Conservation (phyloP, 352 stramenopile genomes). For the Halophytophthora polymorphica region DNA sequence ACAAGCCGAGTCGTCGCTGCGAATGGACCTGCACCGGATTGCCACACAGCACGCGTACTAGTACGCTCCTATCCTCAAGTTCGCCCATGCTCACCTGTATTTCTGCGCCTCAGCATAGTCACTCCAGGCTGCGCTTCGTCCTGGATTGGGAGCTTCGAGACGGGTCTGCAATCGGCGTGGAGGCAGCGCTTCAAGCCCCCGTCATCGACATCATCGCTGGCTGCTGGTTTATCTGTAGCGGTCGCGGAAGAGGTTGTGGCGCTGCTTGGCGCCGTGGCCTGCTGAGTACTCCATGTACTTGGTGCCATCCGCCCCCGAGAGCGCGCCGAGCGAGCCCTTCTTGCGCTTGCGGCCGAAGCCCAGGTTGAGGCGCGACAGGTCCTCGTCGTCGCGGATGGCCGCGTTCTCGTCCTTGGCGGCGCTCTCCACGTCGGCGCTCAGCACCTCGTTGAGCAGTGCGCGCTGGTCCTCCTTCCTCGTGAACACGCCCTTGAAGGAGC, state of each 20-base stretch:
- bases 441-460: constrained; percentile 72
- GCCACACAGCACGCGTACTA: too few relatives aligned
- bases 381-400: constrained; percentile 80
- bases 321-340: constrained; percentile 71
- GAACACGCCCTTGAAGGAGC: constrained; percentile 77
- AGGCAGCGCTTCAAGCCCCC: too few relatives aligned
- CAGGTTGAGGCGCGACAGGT: constrained; percentile 71
- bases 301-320: constrained; percentile 73
- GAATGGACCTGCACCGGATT: too few relatives aligned
- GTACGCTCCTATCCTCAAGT: too few relatives aligned
- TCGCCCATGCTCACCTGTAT: too few relatives aligned
- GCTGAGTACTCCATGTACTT: constrained; percentile 89
- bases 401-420: constrained; percentile 80
- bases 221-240: constrained; percentile 52
- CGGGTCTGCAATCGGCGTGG: too few relatives aligned
- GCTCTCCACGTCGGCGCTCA: constrained; percentile 78
- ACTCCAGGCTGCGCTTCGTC: too few relatives aligned
- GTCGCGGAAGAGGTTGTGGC: constrained; percentile 85
- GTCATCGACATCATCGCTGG: too few relatives aligned
- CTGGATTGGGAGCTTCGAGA: too few relatives aligned
- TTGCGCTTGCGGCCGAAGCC: constrained; percentile 70
- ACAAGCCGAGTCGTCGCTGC: too few relatives aligned
- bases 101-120: too few relatives aligned
- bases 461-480: constrained; percentile 79
- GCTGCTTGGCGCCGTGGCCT: constrained; percentile 76